Base-by-base conservation (phyloP, 1,284 basidiomycete genomes). In the Ceratobasidium papillatum region DNA sequence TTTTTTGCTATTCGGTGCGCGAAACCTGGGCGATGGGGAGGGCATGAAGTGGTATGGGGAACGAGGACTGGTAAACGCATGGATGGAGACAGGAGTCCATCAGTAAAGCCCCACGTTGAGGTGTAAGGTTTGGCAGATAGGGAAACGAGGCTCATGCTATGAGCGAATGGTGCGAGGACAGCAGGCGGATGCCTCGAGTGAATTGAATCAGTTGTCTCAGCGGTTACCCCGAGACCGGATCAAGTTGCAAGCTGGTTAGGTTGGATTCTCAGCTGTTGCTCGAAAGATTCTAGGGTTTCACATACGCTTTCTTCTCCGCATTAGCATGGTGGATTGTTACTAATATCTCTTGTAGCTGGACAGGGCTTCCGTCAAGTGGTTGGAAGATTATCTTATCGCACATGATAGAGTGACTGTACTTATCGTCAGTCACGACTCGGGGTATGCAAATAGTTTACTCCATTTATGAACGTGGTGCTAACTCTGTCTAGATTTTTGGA, bases 351-450 rank as follows among this genome's bases (percentile, higher is more conserved):
- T 64, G n/a, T 80, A 94, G 91, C 85, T 95, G 84, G 95, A 99
- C 82, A 91, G 93, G 66, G 86, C 87, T 75, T 98, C 96, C 74
- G 96, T 99, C 71, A 86, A 90, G 77, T 99, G 97, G 98, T 86
- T 99, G 45, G 95, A 99, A 83, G 85, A 94, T 78, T 99, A 96
- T 85, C 88, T 98, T 61, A 88, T 88, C 76, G 86, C 89, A 25
- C 91, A 96, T 80, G 91, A 86, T 77, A 88, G 93, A 78, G 88
- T 97, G 77, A 99, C 97, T 71, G 96, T 94, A 82, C 86, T 99
- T 79, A 96, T 98, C 80, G 88, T 99, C 83, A 98, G 95, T 85
- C 97, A 99, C 87, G 97, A 99, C 86, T 98, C 96, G 79, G 92
- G 95, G 92, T 93, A 78, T 78, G 90, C 83, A 52, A 19, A 11